These are phyloP conservation scores for Colletotrichum sp. DNA, from an alignment of 2,329 filamentous ascomycete genomes.

Conservation along the genomic window DNA sequence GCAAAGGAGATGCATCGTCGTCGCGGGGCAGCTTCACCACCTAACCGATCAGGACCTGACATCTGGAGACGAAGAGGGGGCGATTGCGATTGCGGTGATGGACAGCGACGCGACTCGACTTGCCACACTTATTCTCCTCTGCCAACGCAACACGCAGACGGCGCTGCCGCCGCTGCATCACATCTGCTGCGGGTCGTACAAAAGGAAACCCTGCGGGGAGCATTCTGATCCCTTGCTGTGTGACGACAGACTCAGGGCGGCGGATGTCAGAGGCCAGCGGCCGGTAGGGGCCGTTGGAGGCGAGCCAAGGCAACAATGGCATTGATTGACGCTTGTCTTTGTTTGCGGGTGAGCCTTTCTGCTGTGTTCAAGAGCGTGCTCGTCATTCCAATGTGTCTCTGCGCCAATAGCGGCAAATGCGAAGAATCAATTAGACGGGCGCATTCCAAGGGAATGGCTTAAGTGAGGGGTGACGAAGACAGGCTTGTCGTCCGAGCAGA, in stretches of 20 bases:
- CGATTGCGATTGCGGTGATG: not conserved
- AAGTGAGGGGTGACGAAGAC: not conserved
- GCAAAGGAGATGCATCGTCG: not conserved
- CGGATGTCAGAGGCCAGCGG: not conserved
- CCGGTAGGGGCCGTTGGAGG: not conserved
- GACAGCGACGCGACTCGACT: constrained; percentile 2
- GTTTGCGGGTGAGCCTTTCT: not conserved
- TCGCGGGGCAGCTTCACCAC: constrained; percentile 16
- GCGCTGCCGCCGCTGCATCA: constrained; percentile 7
- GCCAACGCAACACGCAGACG: constrained; percentile 25
- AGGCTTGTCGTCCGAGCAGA: not conserved
- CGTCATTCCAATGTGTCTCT: not conserved
- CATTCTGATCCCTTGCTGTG: constrained; percentile 10
- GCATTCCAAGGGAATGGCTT: not conserved
- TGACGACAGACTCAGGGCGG: constrained; percentile 12
- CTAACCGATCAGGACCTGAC: constrained; percentile 7
- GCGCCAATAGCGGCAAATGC: not conserved
- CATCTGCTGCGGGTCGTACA: constrained; percentile 17
- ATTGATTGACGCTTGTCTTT: not conserved
- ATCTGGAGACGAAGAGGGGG: constrained; percentile 10
- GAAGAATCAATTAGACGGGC: not conserved
- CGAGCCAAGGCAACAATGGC: not conserved
- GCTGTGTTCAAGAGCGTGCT: not conserved
- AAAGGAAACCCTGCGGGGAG: constrained; percentile 17
- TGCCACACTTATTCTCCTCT: constrained; percentile 10